These are phyloP conservation scores for Aspergillus pseudonomiae DNA, from an alignment of 2,329 filamentous ascomycete species.

Conservation along the genomic window DNA sequence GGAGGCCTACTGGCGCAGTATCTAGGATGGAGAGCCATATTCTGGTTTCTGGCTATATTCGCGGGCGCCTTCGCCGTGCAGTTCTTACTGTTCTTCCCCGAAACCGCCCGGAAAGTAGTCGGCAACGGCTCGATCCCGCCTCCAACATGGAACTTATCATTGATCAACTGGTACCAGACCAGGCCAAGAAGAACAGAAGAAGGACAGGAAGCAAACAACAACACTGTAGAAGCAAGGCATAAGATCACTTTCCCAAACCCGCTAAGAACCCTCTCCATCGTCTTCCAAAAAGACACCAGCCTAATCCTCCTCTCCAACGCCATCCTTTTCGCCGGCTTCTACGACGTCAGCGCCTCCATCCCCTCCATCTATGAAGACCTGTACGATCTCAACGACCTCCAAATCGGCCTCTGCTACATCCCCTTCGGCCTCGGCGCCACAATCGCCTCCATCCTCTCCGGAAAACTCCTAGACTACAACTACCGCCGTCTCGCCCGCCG, in stretches of 20 bases:
- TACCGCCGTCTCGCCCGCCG: constrained; percentile 22
- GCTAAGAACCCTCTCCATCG: constrained; percentile 38
- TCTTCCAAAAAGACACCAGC: constrained; percentile 39
- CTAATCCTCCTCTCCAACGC: constrained; percentile 43
- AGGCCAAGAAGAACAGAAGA: not conserved
- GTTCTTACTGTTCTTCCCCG: constrained; percentile 60
- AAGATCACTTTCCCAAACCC: constrained; percentile 43
- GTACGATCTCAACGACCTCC: constrained; percentile 45
- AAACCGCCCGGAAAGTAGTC: constrained; percentile 47
- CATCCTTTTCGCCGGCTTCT: constrained; percentile 46
- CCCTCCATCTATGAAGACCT: constrained; percentile 38
- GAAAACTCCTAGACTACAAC: constrained; percentile 26
- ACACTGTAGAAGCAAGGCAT: not conserved
- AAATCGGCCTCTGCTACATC: constrained; percentile 48
- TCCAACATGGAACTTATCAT: constrained; percentile 25
- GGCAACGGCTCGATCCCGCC: constrained; percentile 39
- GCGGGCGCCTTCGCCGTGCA: constrained; percentile 55
- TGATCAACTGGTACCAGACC: constrained; percentile 27
- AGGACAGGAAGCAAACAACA: not conserved
- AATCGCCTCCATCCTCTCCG: constrained; percentile 21
- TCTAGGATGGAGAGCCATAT: constrained; percentile 64
- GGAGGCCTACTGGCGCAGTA: constrained; percentile 68
- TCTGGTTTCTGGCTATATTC: constrained; percentile 68
- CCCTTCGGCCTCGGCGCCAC: constrained; percentile 33
- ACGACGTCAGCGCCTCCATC: constrained; percentile 45